Base-by-base conservation (phyloP, 1,139 yeast species). In the Maudiozyma humilis region DNA sequence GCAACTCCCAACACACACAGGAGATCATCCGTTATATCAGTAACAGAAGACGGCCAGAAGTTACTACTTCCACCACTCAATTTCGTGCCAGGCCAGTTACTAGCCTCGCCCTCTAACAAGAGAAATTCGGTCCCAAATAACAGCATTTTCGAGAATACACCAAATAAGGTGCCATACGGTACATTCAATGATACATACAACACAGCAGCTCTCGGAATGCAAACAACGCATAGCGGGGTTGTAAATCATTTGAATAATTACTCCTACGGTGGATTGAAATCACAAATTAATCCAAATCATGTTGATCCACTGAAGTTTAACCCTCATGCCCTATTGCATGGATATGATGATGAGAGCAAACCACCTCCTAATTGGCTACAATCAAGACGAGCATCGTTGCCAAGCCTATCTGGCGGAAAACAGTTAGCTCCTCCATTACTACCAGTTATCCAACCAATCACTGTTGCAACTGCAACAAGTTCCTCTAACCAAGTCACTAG, bases 31-130 rank as follows among this genome's bases (percentile, higher is more conserved):
- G 45, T 50, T 7, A 45, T 47, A 27, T 48, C 53, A 12, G 32
- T 48, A 3, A 42, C 44, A n/a, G 49, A 45, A 27, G 52, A 51
- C 32, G 51, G 47, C 15, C 47, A 47, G 16, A 45, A 45, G 19
- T 40, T 53, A 32, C 42, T 51, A 32, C 43, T 50, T 15, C 46
- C 53, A 29, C 52, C 53, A 13, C 44, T 45, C 31, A 49, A 48
- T 39, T 47, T 44, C 34, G 45, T 41, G 25, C 44, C 50, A 31
- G 40, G 40, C 13, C 40, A 37, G 18, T 7, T 37, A 17, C 14
- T 37, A 10, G 25, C 40, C n/a, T 29, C 40, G 10, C 34, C 41
- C 17, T 36, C 41, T 33, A 13, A 41, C 3, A 29, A 41, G 12
- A 32, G 27, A 16, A 30, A 34, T 19, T 18, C 45, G n/a, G 16